Percentiles rank a stretch among this genome's conserved stretches.
phyloP scores from a whole-genome alignment of 768 basidiomycete species.

The Mycena amicta region DNA sequence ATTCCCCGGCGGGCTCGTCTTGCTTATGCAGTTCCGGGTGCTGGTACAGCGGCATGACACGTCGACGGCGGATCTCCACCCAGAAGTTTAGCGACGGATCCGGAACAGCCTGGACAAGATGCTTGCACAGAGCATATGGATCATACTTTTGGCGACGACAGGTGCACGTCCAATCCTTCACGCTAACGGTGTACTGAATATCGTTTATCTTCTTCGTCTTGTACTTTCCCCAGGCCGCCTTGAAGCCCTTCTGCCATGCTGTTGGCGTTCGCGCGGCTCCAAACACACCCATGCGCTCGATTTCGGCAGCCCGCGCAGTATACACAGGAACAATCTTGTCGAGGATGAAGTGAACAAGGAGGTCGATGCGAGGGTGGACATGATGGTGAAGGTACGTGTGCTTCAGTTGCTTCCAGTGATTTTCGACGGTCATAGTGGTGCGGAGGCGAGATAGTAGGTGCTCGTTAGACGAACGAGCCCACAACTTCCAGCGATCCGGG shows the following conservation, averaged over 20 bases:
- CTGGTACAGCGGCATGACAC: conserved; percentile 25
- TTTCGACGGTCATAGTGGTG: conserved; percentile 28
- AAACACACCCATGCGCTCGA: conserved; percentile 18
- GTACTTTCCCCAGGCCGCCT: conserved; percentile 22
- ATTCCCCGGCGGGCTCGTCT: conserved; percentile 3
- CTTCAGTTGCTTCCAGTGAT: conserved; percentile 26
- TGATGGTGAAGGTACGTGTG: conserved; percentile 23
- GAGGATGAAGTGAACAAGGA: conserved; percentile 31
- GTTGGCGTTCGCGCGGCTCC: conserved; percentile 27
- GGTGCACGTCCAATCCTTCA: conserved; percentile 29
- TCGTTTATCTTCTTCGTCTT: neutral
- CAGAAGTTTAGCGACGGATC: conserved; percentile 22
- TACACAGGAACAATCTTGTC: conserved; percentile 29
- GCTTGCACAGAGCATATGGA: conserved; percentile 33
- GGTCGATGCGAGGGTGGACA: conserved; percentile 24
- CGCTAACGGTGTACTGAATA: conserved; percentile 8
- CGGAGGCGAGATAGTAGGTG: conserved; percentile 17
- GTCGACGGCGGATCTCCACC: conserved; percentile 22
- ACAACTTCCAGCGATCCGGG: conserved; percentile 33
- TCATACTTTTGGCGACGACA: conserved; percentile 36
- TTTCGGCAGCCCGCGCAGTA: conserved; percentile 13
- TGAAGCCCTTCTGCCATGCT: conserved; percentile 29
- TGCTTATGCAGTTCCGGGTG: conserved; percentile 16
- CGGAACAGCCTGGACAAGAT: conserved; percentile 33
- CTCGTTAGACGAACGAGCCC: conserved; percentile 25